Evolutionary conservation across 2,329 filamentous ascomycete species (phyloP).

Genomic region (Diatrype stigma): DNA sequence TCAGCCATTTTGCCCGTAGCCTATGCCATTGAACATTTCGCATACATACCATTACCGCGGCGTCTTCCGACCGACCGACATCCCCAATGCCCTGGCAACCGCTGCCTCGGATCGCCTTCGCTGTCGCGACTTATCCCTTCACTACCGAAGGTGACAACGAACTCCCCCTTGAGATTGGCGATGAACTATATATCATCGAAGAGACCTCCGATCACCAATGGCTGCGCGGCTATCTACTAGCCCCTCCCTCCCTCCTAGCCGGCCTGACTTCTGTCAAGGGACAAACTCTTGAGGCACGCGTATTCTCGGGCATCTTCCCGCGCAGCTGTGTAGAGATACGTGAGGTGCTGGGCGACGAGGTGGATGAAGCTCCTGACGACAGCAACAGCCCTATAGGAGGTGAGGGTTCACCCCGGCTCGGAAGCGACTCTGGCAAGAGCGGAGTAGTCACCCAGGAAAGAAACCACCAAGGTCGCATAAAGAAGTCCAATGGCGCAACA

Average conservation of each 20-base stretch:
- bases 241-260: conserved; percentile 86
- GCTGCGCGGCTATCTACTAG: conserved; percentile 93
- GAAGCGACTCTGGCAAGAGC: conserved; percentile 52
- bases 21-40: conserved; percentile 29
- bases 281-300: conserved; percentile 88
- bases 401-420: conserved; percentile 29
- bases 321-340: conserved; percentile 91
- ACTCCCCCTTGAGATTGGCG: conserved; percentile 92
- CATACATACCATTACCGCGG: conserved; percentile 11
- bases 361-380: conserved; percentile 47
- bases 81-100: conserved; percentile 89
- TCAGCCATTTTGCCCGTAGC: too few relatives aligned
- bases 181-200: conserved; percentile 98
- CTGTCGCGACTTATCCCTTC: conserved; percentile 93
- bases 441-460: conserved; percentile 37
- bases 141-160: conserved; percentile 81
- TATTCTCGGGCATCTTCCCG: conserved; percentile 98
- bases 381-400: conserved; percentile 28
- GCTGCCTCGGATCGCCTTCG: conserved; percentile 94
- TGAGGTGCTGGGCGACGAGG: conserved; percentile 74
- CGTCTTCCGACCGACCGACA: conserved; percentile 21
- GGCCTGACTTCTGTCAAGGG: conserved; percentile 88
- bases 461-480: conserved; percentile 2
- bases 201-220: conserved; percentile 88
- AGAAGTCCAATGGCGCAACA: conserved; percentile 1